Evolutionary conservation across 345 rosid genomes (phyloP).

Genomic region (Populus pruinosa): DNA sequence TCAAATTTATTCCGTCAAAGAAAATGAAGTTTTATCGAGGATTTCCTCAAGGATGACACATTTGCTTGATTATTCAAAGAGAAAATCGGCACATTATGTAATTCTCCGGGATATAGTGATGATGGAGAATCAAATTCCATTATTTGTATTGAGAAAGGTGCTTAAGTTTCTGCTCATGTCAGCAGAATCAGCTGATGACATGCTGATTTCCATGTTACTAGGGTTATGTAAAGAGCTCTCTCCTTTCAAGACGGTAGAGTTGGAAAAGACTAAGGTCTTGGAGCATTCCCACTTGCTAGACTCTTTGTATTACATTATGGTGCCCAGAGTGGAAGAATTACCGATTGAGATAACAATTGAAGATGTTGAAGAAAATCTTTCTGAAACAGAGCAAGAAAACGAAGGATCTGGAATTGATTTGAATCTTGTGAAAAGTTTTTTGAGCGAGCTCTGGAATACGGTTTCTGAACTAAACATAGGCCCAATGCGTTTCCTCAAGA

Average conservation of each 20-base stretch:
- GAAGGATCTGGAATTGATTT: slow-evolving; percentile 9
- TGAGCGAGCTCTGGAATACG: slow-evolving; percentile 22
- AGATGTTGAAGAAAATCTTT: slow-evolving; percentile 19
- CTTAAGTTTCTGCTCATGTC: slow-evolving; percentile 39
- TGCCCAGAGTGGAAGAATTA: slow-evolving; percentile 32
- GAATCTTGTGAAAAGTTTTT: slow-evolving; percentile 18
- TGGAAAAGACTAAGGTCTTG: slow-evolving; percentile 20
- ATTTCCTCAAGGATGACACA: slow-evolving; percentile 36
- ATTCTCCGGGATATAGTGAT: slow-evolving; percentile 62
- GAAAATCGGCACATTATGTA: slow-evolving; percentile 43
- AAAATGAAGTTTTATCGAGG: slow-evolving; percentile 29
- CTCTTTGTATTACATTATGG: slow-evolving; percentile 46
- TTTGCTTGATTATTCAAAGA: slow-evolving; percentile 29
- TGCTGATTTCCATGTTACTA: slow-evolving; percentile 33
- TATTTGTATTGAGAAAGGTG: slow-evolving; percentile 49
- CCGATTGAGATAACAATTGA: slow-evolving; percentile 1
- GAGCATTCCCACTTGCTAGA: slow-evolving; percentile 45
- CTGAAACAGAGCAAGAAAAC: slow-evolving; percentile 15
- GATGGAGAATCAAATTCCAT: slow-evolving; percentile 75
- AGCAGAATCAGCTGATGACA: slow-evolving; percentile 32
- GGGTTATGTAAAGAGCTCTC: slow-evolving; percentile 51
- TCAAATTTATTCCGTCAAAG: slow-evolving; percentile 30
- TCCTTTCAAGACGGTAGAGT: slow-evolving; percentile 39
- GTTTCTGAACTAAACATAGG: slow-evolving; percentile 25
- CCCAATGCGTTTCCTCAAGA: slow-evolving; percentile 18